Evolutionary conservation across 2,329 filamentous ascomycete genomes (phyloP), one percentile per base, ranked within the genome.

Genomic region (Fusarium secorum): DNA sequence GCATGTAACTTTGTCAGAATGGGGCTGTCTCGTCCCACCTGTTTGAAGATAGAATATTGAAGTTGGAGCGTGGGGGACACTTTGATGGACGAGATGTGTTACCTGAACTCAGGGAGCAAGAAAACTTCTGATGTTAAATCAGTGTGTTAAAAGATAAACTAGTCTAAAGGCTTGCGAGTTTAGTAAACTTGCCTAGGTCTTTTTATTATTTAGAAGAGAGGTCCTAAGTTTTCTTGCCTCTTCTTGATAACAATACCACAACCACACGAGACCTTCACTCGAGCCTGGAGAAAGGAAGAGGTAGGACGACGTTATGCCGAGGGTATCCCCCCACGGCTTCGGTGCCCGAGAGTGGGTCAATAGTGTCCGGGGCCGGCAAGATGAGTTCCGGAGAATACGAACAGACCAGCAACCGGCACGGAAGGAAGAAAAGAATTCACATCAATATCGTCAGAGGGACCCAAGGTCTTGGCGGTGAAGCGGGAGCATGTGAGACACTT

Each of bases 401-500:
- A 52, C 26, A 59, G 42, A 39, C 36, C 42, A 54, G 36, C 30
- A 36, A 36, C 44, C 58, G 62, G 63, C 55, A 64, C 60, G 54
- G 61, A 24, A 68, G 38, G 38, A 58, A 39, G 20, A 14, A 54
- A 32, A 57, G 46, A 42, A 51, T 65, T 51, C 41, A 30, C 30
- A 22, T 60, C 53, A 49, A 30, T 33, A 65, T 71, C 41, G 33
- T 39, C 44, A 51, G 35, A 49, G 51, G 22, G 53, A 70, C 45
- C 67, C 66, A 51, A 57, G 44, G 60, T 71, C 64, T 72, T 71
- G 65, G 69, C 68, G 69, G 68, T 71, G 69, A 70, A 69, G 68
- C 28, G 38, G 36, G 63, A 57, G 60, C 74, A 76, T 73, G 74
- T 66, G 74, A 75, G 68, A 65, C 20, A 74, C 61, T 75, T 45